phyloP scores from a whole-genome alignment of 805 yeast species.

The Pichia paraexigua region DNA sequence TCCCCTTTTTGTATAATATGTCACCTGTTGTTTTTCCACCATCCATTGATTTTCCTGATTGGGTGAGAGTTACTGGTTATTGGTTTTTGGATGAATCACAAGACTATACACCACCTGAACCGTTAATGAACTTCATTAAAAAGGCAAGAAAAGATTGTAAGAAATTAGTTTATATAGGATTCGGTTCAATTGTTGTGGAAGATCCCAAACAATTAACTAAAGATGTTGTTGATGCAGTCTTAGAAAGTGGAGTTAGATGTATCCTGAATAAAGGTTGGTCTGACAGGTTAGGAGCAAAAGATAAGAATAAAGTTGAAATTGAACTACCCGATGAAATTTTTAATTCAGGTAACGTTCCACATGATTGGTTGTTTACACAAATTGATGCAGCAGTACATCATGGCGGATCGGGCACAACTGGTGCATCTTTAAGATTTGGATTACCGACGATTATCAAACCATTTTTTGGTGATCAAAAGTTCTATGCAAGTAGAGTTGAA shows the following conservation, averaged over 20 bases:
- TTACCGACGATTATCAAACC: conserved; percentile 88
- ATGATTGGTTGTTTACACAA: conserved; percentile 87
- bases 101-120: conserved; percentile 51
- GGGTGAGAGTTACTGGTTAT: conserved; percentile 94
- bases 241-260: conserved; percentile 75
- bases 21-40: conserved; percentile 89
- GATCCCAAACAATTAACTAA: conserved; percentile 71
- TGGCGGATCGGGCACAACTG: conserved; percentile 96
- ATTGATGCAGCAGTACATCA: conserved; percentile 95
- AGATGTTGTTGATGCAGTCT: conserved; percentile 73
- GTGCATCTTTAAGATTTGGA: conserved; percentile 82
- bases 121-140: conserved; percentile 49
- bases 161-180: conserved; percentile 84
- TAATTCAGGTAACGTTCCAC: conserved; percentile 71
- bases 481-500: conserved; percentile 80
- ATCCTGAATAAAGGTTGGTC: conserved; percentile 94
- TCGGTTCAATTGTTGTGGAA: conserved; percentile 89
- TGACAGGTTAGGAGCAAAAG: conserved; percentile 45
- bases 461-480: conserved; percentile 93
- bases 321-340: conserved; percentile 60
- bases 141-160: conserved; percentile 53
- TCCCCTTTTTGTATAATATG: conserved; percentile 84
- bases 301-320: conserved; percentile 29
- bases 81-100: conserved; percentile 69
- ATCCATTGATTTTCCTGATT: conserved; percentile 85